Conservation (phyloP, 1,284 basidiomycete genomes). For the Ceratobasidium sp. region DNA sequence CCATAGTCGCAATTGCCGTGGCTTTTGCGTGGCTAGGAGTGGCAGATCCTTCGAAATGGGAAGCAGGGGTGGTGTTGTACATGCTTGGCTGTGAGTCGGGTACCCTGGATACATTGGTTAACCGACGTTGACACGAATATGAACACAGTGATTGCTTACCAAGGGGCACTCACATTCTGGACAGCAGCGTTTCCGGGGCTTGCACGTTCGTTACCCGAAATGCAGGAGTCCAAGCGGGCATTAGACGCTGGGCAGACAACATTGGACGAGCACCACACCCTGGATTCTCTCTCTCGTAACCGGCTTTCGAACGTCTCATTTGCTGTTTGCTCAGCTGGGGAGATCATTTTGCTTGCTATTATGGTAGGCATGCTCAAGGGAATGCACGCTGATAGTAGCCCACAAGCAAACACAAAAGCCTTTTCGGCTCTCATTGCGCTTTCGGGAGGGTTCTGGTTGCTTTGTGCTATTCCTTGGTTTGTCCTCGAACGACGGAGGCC, state of each 20-base stretch:
- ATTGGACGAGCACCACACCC: conserved; percentile 61
- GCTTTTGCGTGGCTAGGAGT: conserved; percentile 80
- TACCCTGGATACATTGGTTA: not conserved
- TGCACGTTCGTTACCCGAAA: conserved; percentile 71
- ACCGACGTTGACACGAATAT: not conserved
- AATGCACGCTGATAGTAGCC: conserved; percentile 64
- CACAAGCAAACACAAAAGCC: conserved; percentile 76
- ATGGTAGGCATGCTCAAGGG: conserved; percentile 80
- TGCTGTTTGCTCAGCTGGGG: conserved; percentile 71
- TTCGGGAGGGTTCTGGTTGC: conserved; percentile 75
- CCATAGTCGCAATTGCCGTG: conserved; percentile 67
- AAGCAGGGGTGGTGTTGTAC: conserved; percentile 70
- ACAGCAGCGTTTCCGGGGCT: conserved; percentile 80
- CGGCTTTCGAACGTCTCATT: conserved; percentile 82
- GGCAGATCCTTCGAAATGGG: conserved; percentile 69
- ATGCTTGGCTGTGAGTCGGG: conserved; percentile 68
- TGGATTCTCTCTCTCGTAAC: conserved; percentile 73
- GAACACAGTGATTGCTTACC: conserved; percentile 73
- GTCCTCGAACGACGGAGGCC: conserved; percentile 65
- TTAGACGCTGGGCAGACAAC: conserved; percentile 47
- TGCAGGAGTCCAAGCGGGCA: conserved; percentile 53
- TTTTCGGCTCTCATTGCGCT: conserved; percentile 78
- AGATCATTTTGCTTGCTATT: conserved; percentile 71
- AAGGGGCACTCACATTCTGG: conserved; percentile 81
- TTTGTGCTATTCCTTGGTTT: conserved; percentile 48